A percentile compares a stretch with the other conserved stretches of the same genome.
phyloP scores from a whole-genome alignment of 768 basidiomycete genomes.

The Panellus pusillus region DNA sequence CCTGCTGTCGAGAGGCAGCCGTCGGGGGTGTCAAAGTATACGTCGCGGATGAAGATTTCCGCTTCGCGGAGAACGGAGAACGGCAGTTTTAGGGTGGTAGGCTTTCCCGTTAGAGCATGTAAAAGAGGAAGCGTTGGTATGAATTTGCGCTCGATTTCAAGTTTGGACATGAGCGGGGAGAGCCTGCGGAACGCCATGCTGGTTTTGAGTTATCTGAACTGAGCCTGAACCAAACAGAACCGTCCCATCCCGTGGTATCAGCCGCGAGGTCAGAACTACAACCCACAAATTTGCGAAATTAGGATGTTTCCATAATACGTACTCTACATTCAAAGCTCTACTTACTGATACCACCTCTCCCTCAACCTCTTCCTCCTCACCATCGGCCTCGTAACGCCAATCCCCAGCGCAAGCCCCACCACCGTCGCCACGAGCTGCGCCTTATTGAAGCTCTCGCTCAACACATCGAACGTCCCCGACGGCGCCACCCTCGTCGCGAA shows the following conservation, averaged over 20 bases:
- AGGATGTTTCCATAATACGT: too few species aligned
- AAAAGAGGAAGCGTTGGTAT: slow-evolving; percentile 10
- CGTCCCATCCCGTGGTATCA: too few species aligned
- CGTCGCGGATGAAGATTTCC: slow-evolving; percentile 11
- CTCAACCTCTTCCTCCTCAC: slow-evolving; percentile 65
- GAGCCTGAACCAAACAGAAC: too few species aligned
- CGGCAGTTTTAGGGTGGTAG: background rate
- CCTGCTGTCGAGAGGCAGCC: background rate
- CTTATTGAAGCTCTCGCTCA: slow-evolving; percentile 93
- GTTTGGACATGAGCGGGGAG: slow-evolving; percentile 3
- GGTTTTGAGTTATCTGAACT: too few species aligned
- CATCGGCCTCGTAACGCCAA: slow-evolving; percentile 80
- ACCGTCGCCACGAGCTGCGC: slow-evolving; percentile 85
- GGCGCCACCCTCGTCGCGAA: slow-evolving; percentile 86
- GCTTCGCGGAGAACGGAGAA: background rate
- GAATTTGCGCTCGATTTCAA: slow-evolving; percentile 15
- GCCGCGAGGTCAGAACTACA: too few species aligned
- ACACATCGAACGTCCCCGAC: slow-evolving; percentile 88
- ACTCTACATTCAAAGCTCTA: slow-evolving; percentile 25
- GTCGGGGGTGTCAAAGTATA: slow-evolving; percentile 15
- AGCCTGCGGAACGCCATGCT: too few species aligned
- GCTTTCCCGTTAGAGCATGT: background rate
- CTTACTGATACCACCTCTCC: slow-evolving; percentile 72
- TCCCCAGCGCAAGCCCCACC: slow-evolving; percentile 66
- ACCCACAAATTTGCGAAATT: too few species aligned